Evolutionary conservation across 2,329 filamentous ascomycete species (phyloP).

Genomic region (Fonsecaea pugnacius): DNA sequence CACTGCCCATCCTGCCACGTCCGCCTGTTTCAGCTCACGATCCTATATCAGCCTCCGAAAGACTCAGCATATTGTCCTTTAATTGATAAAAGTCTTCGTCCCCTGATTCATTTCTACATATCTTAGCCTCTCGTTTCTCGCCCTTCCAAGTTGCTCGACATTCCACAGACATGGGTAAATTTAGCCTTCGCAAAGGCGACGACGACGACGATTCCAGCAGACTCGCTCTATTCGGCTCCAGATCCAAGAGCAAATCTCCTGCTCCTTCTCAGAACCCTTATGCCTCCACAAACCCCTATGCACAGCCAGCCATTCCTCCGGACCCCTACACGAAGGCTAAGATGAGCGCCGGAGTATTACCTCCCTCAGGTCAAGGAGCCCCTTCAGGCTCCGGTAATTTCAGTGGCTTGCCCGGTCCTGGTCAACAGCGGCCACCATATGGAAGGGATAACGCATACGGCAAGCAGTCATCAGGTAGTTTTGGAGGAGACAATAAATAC

Average conservation of each 20-base stretch:
- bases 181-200: conserved; percentile 58
- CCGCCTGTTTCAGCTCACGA: conserved; percentile 33
- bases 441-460: conserved; percentile 24
- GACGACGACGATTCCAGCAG: conserved; percentile 58
- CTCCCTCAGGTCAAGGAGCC: conserved; percentile 38
- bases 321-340: conserved; percentile 61
- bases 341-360: conserved; percentile 48
- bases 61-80: conserved; percentile 1
- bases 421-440: conserved; percentile 31
- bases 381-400: conserved; percentile 17
- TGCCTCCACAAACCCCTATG: conserved; percentile 59
- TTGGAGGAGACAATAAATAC: conserved; percentile 39
- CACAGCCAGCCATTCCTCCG: conserved; percentile 54
- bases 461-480: conserved; percentile 30
- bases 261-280: conserved; percentile 51
- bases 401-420: conserved; percentile 34
- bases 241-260: conserved; percentile 60
- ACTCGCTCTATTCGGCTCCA: conserved; percentile 62
- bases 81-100: neutral
- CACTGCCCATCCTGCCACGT: conserved; percentile 20
- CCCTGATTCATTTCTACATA: neutral
- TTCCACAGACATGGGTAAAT: conserved; percentile 44
- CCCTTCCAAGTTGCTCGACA: neutral
- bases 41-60: conserved; percentile 17
- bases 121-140: neutral